Conservation (phyloP, 1,284 basidiomycete species). For the Ganoderma resinaceum region DNA sequence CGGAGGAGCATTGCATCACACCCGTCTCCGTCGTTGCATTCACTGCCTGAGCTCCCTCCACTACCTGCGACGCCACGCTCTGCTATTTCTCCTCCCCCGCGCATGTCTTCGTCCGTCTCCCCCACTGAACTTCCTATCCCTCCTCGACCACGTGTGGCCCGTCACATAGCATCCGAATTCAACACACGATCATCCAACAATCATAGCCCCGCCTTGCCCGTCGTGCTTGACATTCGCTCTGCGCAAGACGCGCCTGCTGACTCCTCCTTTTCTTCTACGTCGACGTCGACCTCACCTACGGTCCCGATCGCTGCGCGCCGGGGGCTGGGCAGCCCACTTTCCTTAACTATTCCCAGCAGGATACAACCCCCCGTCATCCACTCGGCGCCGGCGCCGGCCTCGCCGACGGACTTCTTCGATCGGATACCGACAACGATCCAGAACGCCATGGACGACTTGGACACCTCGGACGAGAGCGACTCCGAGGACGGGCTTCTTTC, state of each 20-base stretch:
- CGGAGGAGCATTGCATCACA: conserved; percentile 40
- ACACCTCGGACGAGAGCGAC: conserved; percentile 58
- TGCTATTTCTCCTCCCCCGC: conserved; percentile 60
- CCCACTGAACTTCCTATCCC: conserved; percentile 56
- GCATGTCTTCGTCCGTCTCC: conserved; percentile 52
- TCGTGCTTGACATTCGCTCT: conserved; percentile 21
- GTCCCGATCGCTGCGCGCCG: conserved; percentile 37
- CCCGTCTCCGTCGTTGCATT: conserved; percentile 21
- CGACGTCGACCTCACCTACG: conserved; percentile 20
- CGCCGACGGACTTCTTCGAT: conserved; percentile 78
- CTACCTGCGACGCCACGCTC: conserved; percentile 42
- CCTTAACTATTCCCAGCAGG: conserved; percentile 38
- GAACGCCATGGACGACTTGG: conserved; percentile 75
- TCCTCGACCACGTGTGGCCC: conserved; percentile 55
- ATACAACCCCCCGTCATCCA: conserved; percentile 36
- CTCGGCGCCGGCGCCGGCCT: conserved; percentile 63
- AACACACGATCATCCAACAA: conserved; percentile 38
- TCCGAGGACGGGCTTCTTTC: conserved; percentile 42
- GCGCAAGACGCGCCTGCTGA: conserved; percentile 22
- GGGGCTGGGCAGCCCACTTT: conserved; percentile 33
- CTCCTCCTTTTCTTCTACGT: conserved; percentile 22
- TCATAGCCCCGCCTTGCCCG: conserved; percentile 26
- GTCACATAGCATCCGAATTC: conserved; percentile 37
- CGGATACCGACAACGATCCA: conserved; percentile 64
- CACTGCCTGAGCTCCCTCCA: conserved; percentile 19